phyloP scores from a whole-genome alignment of 805 yeast species.

The Sugiyamaella smithiae region DNA sequence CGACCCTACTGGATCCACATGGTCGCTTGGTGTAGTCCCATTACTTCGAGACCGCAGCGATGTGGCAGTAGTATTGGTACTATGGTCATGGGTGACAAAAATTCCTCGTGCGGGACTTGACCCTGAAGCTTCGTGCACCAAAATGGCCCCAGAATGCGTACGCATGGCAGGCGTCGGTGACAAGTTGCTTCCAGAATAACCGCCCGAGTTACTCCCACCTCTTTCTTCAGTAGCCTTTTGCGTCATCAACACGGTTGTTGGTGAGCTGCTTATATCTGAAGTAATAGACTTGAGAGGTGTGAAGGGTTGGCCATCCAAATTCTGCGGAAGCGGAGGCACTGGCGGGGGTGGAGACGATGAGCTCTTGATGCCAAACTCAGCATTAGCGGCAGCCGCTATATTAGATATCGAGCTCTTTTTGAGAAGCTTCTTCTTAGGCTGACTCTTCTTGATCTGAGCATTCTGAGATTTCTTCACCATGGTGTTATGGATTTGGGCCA shows the following conservation, averaged over 20 bases:
- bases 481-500: conserved; percentile 11
- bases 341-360: not conserved
- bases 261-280: conserved; percentile 8
- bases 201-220: not conserved
- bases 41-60: not conserved
- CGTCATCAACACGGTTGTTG: conserved; percentile 16
- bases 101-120: conserved; percentile 34
- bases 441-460: not conserved
- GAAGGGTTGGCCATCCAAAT: conserved; percentile 2
- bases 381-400: not conserved
- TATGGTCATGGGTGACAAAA: conserved; percentile 18
- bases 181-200: conserved; percentile 4
- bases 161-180: conserved; percentile 35
- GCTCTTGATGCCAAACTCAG: not conserved
- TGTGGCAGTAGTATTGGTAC: not conserved
- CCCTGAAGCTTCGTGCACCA: conserved; percentile 32
- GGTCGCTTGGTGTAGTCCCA: conserved; percentile 2
- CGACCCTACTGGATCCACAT: not conserved
- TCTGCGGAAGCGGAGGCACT: conserved; percentile 7
- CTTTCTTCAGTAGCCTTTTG: conserved; percentile 13
- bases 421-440: conserved; percentile 8
- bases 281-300: conserved; percentile 9
- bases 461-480: conserved; percentile 9
- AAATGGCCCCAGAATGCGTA: conserved; percentile 25
- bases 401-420: conserved; percentile 7